Conservation (phyloP, 805 yeast species). For the Barnettozyma vustinii region DNA sequence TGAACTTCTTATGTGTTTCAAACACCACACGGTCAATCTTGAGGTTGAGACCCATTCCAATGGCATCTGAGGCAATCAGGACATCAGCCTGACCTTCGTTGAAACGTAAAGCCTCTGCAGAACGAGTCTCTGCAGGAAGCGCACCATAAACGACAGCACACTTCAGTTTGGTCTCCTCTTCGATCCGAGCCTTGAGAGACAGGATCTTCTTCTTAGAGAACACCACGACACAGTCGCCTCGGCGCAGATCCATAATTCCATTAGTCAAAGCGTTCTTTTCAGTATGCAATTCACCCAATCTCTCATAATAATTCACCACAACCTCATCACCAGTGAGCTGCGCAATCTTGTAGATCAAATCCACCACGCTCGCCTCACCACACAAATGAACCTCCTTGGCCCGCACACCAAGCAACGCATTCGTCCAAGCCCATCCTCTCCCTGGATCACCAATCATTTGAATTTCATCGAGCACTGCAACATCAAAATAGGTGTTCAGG, state of each 20-base stretch:
- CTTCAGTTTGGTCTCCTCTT: slow-evolving; percentile 50
- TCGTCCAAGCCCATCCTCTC: slow-evolving; percentile 94
- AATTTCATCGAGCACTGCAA: slow-evolving; percentile 90
- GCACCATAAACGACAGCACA: slow-evolving; percentile 95
- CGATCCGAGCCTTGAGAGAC: slow-evolving; percentile 64
- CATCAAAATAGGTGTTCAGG: slow-evolving; percentile 61
- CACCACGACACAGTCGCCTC: slow-evolving; percentile 88
- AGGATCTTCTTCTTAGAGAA: slow-evolving; percentile 75
- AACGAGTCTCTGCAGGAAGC: slow-evolving; percentile 90
- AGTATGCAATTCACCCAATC: slow-evolving; percentile 68
- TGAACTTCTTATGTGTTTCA: slow-evolving; percentile 59
- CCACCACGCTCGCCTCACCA: slow-evolving; percentile 87
- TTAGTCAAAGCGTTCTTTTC: slow-evolving; percentile 35
- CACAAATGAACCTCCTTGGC: slow-evolving; percentile 88
- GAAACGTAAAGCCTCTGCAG: slow-evolving; percentile 74
- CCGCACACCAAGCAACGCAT: slow-evolving; percentile 78
- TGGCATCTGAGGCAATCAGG: slow-evolving; percentile 93
- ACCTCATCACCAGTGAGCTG: slow-evolving; percentile 75
- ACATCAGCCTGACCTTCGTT: slow-evolving; percentile 75
- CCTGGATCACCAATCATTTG: slow-evolving; percentile 82
- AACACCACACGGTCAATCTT: slow-evolving; percentile 79
- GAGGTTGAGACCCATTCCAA: slow-evolving; percentile 94
- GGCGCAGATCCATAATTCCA: slow-evolving; percentile 36
- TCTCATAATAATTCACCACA: slow-evolving; percentile 60
- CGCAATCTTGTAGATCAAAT: slow-evolving; percentile 53